A percentile compares a stretch with the other conserved stretches of the same genome.
Conservation (phyloP, 345 rosid genomes). For the Dipteronia dyeriana region DNA sequence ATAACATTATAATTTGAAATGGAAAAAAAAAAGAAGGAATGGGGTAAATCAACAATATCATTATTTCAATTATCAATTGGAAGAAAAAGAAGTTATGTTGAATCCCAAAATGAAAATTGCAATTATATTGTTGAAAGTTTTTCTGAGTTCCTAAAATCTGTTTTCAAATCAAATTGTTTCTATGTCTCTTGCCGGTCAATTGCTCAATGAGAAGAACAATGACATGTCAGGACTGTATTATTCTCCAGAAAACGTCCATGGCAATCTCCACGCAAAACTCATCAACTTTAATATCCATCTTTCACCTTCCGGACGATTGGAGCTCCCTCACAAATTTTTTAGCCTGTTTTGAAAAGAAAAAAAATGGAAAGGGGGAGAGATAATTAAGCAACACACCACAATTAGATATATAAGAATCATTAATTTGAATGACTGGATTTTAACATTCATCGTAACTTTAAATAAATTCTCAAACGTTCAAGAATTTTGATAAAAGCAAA, state of each 20-base stretch:
- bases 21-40: background rate
- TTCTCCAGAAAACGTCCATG: constrained; percentile 17
- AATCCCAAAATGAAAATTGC: constrained; percentile 6
- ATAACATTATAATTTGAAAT: background rate
- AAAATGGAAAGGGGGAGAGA: background rate
- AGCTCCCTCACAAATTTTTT: constrained; percentile 52
- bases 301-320: constrained; percentile 44
- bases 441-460: background rate
- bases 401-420: background rate
- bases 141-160: constrained; percentile 1
- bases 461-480: background rate
- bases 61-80: background rate
- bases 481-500: too few species aligned
- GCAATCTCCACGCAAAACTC: constrained; percentile 14
- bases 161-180: background rate
- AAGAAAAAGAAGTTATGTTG: background rate
- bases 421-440: background rate
- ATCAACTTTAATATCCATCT: background rate
- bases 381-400: background rate
- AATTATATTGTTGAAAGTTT: constrained; percentile 14
- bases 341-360: constrained; percentile 46
- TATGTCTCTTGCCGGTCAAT: background rate
- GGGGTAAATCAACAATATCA: constrained; percentile 6
- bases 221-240: constrained; percentile 20
- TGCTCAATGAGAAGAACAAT: constrained; percentile 15